phyloP scores from a whole-genome alignment of 805 yeast genomes.

The Hanseniaspora meyeri region DNA sequence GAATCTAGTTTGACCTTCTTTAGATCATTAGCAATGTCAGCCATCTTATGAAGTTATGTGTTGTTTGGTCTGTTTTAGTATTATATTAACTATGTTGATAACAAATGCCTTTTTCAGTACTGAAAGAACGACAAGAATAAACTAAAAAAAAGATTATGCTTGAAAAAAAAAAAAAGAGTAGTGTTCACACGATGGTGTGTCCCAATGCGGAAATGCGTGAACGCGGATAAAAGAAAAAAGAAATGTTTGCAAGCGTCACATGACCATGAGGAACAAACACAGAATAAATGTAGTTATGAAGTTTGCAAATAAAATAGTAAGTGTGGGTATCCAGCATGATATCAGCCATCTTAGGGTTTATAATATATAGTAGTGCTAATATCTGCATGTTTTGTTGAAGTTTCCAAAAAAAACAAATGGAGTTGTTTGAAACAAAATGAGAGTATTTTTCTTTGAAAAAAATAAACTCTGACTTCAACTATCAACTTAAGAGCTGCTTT shows the following conservation, averaged over 20 bases:
- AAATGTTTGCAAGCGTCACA: background rate
- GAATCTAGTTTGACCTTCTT: slow-evolving; percentile 1
- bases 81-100: no score
- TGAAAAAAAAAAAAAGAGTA: no score
- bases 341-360: background rate
- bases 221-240: background rate
- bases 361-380: background rate
- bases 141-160: no score
- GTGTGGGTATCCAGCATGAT: background rate
- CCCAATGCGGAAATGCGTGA: background rate
- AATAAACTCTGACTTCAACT: no score
- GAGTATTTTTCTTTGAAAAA: no score
- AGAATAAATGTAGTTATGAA: no score
- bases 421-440: no score
- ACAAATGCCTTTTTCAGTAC: no score
- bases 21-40: background rate
- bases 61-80: background rate
- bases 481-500: no score
- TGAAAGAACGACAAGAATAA: background rate
- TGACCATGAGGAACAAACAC: background rate
- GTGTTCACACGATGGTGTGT: background rate
- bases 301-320: no score
- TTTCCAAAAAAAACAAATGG: no score
- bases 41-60: background rate
- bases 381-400: no score